These are phyloP conservation scores for Arctium lappa DNA, from an alignment of 129 eudicot genomes.

Conservation along the genomic window DNA sequence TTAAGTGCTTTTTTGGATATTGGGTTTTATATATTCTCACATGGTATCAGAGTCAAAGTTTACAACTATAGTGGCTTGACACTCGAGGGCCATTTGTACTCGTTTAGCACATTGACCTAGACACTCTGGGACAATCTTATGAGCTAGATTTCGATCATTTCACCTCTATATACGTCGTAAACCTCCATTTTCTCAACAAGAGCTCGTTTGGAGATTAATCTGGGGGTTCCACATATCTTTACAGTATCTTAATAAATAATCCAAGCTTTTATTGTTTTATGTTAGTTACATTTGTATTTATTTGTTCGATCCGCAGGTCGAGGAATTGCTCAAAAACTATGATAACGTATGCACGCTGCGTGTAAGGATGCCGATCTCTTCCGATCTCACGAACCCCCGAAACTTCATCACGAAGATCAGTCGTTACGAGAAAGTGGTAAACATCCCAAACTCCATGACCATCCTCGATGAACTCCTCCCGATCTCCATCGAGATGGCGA, in stretches of 20 bases:
- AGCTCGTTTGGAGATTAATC: no score
- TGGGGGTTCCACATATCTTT: no score
- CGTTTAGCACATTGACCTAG: no score
- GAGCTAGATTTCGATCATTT: no score
- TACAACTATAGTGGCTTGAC: no score
- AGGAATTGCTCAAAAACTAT: slow-evolving; percentile 41
- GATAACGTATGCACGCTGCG: slow-evolving; percentile 49
- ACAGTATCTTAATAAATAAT: not conserved
- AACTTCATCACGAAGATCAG: slow-evolving; percentile 50
- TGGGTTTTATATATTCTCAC: no score
- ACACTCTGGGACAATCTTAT: no score
- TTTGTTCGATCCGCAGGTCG: slow-evolving; percentile 23
- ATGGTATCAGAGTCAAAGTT: no score
- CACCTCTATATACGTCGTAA: no score
- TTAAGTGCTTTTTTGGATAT: no score
- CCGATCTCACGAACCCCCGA: slow-evolving; percentile 56
- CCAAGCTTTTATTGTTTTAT: not conserved
- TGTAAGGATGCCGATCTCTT: slow-evolving; percentile 52
- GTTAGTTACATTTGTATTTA: not conserved
- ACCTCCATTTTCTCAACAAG: no score
- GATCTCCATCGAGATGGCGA: slow-evolving; percentile 51
- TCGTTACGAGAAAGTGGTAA: slow-evolving; percentile 45
- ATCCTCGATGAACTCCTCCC: slow-evolving; percentile 54
- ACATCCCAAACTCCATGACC: slow-evolving; percentile 57
- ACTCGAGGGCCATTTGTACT: no score